Percentiles rank a stretch among this genome's conserved stretches.
Evolutionary conservation across 768 basidiomycete species (phyloP).

Genomic region (Lactifluus volemus): DNA sequence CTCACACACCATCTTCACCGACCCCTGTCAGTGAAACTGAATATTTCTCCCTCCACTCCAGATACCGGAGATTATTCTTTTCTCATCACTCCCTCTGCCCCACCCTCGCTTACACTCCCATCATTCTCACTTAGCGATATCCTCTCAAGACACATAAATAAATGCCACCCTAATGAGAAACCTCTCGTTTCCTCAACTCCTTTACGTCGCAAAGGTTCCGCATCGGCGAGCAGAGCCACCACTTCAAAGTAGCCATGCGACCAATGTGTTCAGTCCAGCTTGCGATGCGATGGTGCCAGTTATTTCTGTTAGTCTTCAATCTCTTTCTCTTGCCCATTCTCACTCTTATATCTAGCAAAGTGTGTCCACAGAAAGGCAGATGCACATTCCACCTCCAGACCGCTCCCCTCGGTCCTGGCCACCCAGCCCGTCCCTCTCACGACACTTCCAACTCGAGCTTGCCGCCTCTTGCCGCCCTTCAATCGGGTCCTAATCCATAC

Average conservation of each 20-base stretch:
- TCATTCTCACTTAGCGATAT: constrained; percentile 48
- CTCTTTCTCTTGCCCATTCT: neutral
- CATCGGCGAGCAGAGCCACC: constrained; percentile 60
- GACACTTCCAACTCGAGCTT: too few species aligned
- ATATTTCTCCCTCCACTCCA: constrained; percentile 25
- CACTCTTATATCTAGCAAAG: constrained; percentile 32
- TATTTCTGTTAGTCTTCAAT: constrained; percentile 53
- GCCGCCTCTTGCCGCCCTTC: too few species aligned
- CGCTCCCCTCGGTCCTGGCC: constrained; percentile 26
- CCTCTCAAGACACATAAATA: constrained; percentile 79
- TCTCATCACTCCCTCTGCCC: neutral
- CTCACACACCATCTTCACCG: neutral
- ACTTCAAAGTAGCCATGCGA: constrained; percentile 81
- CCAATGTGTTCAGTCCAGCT: constrained; percentile 66
- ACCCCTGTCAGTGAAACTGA: neutral
- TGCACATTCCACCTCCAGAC: constrained; percentile 36
- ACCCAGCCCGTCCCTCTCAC: too few species aligned
- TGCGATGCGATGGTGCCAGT: constrained; percentile 73
- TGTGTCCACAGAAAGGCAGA: too few species aligned
- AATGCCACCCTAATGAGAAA: constrained; percentile 78
- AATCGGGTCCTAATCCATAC: neutral
- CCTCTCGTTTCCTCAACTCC: constrained; percentile 33
- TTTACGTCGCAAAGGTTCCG: constrained; percentile 55
- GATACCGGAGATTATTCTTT: constrained; percentile 61
- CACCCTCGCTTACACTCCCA: neutral